Evolutionary conservation across 352 stramenopile genomes (phyloP).

Genomic region (Phytophthora pini): DNA sequence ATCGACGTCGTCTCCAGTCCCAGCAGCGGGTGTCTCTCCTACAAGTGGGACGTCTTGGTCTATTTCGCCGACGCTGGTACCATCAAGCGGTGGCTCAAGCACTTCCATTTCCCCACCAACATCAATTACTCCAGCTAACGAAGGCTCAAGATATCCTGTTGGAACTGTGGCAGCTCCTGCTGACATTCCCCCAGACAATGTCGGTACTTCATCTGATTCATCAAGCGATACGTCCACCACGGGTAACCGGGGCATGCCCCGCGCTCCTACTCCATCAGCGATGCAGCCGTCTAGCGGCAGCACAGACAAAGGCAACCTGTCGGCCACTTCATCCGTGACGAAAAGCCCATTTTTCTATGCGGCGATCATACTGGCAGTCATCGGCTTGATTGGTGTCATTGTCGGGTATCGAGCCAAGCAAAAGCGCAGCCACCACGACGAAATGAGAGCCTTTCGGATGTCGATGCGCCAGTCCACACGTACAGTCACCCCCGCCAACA

Average conservation of each 20-base stretch:
- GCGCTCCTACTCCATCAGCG: background rate
- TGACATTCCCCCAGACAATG: conserved; percentile 1
- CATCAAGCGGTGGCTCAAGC: background rate
- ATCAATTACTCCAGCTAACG: background rate
- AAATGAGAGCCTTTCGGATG: conserved; percentile 17
- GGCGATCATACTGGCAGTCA: conserved; percentile 40
- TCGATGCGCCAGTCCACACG: conserved; percentile 16
- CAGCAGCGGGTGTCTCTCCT: background rate
- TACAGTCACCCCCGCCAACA: conserved; percentile 1
- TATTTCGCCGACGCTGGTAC: background rate
- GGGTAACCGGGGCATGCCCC: background rate
- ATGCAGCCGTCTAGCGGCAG: background rate
- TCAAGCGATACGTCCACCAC: conserved; percentile 1
- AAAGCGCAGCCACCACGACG: conserved; percentile 26
- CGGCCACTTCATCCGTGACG: conserved; percentile 22
- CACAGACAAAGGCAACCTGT: conserved; percentile 9
- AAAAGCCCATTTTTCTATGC: conserved; percentile 59
- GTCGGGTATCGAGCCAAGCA: conserved; percentile 37
- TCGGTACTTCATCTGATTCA: conserved; percentile 2
- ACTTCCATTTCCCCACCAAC: background rate
- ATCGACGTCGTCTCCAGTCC: background rate
- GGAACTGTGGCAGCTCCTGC: background rate
- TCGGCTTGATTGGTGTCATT: conserved; percentile 27
- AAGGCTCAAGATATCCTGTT: background rate
- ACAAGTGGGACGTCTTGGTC: conserved; percentile 1